A percentile compares a stretch with the other conserved stretches of the same genome.
These are phyloP conservation scores for Quercus lobata DNA, from an alignment of 331 rosid genomes.

Conservation along the genomic window DNA sequence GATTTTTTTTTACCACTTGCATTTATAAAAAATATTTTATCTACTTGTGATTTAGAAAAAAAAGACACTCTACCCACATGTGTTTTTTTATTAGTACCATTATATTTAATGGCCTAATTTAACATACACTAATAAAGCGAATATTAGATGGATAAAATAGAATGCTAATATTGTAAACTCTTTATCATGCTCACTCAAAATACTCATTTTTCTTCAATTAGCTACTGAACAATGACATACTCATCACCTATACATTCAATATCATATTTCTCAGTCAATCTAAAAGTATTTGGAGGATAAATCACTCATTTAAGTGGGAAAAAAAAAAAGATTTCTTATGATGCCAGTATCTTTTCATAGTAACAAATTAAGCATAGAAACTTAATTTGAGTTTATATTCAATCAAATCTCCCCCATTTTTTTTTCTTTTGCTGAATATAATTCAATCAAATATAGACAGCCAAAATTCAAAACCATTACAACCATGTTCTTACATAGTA, in stretches of 20 bases:
- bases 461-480: background rate
- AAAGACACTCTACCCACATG: no score
- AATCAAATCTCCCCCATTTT: no score
- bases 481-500: background rate
- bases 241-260: background rate
- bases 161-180: background rate
- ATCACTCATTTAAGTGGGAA: background rate
- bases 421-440: no score
- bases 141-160: background rate
- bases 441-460: background rate
- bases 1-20: no score
- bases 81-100: no score
- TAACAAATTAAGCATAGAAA: background rate
- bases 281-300: background rate
- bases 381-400: background rate
- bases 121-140: no score
- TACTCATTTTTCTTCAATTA: background rate
- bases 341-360: background rate
- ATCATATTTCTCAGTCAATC: background rate
- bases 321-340: no score
- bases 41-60: no score
- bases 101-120: no score
- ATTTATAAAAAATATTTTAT: no score
- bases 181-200: background rate
- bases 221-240: no score